These are phyloP conservation scores for Penicillium argentinense DNA, from an alignment of 495 filamentous ascomycete species.

Conservation along the genomic window DNA sequence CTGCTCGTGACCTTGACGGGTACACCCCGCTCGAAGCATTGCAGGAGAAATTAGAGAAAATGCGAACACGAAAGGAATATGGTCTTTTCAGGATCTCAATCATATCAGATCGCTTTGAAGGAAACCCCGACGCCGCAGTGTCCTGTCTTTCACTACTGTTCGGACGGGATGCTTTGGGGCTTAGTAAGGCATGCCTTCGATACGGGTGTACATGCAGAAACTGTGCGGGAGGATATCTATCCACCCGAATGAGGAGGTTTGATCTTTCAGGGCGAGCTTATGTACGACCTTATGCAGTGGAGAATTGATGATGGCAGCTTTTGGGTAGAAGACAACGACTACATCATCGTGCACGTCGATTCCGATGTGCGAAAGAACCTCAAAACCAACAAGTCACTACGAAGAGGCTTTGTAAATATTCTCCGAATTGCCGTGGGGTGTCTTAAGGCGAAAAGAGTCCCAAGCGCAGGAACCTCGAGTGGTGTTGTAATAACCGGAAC, in stretches of 20 bases:
- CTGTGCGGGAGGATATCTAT: slow-evolving; percentile 32
- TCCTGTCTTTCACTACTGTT: slow-evolving; percentile 24
- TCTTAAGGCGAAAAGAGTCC: slow-evolving; percentile 19
- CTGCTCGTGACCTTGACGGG: slow-evolving; percentile 24
- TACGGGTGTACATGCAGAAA: slow-evolving; percentile 31
- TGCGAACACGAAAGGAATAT: slow-evolving; percentile 15
- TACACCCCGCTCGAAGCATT: slow-evolving; percentile 28
- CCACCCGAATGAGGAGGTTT: slow-evolving; percentile 32
- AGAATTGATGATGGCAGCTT: slow-evolving; percentile 16
- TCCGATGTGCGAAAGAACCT: slow-evolving; percentile 27
- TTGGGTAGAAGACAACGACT: slow-evolving; percentile 16
- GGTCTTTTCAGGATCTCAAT: slow-evolving; percentile 5
- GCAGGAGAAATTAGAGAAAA: slow-evolving; percentile 19
- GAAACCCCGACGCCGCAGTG: slow-evolving; percentile 23
- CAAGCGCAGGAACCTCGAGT: slow-evolving; percentile 20
- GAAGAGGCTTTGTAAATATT: slow-evolving; percentile 28
- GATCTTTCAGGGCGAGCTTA: slow-evolving; percentile 15
- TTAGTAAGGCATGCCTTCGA: slow-evolving; percentile 19
- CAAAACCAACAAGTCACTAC: slow-evolving; percentile 28
- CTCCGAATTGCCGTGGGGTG: slow-evolving; percentile 20
- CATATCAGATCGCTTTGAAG: slow-evolving; percentile 25
- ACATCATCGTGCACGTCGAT: slow-evolving; percentile 15
- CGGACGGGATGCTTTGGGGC: slow-evolving; percentile 8
- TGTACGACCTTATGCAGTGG: slow-evolving; percentile 11
- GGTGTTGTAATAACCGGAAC: slow-evolving; percentile 15